Base-by-base conservation (phyloP, 305 asterid species). In the Fraxinus dipetala region DNA sequence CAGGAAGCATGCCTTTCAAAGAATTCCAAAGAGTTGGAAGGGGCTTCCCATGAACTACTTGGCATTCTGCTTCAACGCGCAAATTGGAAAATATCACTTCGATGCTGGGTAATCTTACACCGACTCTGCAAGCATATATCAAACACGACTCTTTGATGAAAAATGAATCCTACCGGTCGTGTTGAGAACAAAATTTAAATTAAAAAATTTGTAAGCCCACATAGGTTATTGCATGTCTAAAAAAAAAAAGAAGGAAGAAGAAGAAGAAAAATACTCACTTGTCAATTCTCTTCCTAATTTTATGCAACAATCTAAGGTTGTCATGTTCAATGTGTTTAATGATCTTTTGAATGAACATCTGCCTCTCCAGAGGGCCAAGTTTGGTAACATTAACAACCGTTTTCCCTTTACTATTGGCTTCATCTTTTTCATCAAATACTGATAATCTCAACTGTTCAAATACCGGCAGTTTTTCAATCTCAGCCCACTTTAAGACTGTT, bases 1-100 rank as follows among this genome's bases (percentile, higher is more conserved):
- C 93, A 82, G 75, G 45, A 18, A 88, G 6, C 69, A 43, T 75
- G 77, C 84, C 83, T 56, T 86, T 84, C 30, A 89, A 13, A 82
- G 87, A 74, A 82, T 90, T 90, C 93, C 93, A 89, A 51, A 90
- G 91, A 48, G 89, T 89, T 10, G 93, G 91, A 76, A 87, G 86
- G 13, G 93, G 93, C 84, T 89, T 89, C 63, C 92, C 93, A 70
- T 82, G 70, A 54, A 90, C 91, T 43, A 90, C 86, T 77, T 87
- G 86, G 73, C 92, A 90, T 54, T 86, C 90, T n/a, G 92, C 93
- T 83, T 90, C 89, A 9, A 90, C 85, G 13, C 35, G 31, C 67
- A 90, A 82, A 84, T 86, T 82, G 11, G 79, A 36, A 65, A 82
- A 90, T 70, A 88, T 85, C 56, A 90, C 92, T 77, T 90, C 92